These are phyloP conservation scores for Saitozyma podzolica DNA, from an alignment of 768 basidiomycete genomes.

Conservation along the genomic window DNA sequence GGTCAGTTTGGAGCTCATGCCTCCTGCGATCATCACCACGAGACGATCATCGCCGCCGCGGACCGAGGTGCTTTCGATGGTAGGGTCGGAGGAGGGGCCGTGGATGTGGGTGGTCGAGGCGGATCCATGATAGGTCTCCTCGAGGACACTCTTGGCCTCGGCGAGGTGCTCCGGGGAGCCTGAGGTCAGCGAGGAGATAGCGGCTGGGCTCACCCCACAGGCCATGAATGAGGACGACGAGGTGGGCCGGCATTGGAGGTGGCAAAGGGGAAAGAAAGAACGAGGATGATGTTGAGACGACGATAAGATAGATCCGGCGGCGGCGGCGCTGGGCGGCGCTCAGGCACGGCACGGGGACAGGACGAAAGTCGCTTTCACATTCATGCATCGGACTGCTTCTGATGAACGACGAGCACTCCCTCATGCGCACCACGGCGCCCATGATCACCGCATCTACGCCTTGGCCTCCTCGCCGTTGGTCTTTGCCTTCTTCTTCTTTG, in stretches of 20 bases:
- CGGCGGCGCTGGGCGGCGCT: too few relatives aligned
- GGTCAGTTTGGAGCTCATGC: slow-evolving; percentile 36
- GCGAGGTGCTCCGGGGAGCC: slow-evolving; percentile 14
- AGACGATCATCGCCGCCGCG: slow-evolving; percentile 16
- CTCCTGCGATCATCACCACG: slow-evolving; percentile 35
- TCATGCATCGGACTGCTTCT: too few relatives aligned
- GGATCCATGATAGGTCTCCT: not conserved
- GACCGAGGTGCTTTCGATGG: not conserved
- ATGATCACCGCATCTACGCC: slow-evolving; percentile 2
- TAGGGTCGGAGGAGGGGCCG: slow-evolving; percentile 2
- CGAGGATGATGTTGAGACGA: too few relatives aligned
- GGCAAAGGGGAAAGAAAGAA: not conserved
- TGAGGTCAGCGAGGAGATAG: too few relatives aligned
- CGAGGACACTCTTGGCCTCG: slow-evolving; percentile 15
- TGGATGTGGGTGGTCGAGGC: not conserved
- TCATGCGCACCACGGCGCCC: too few relatives aligned
- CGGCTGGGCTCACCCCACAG: slow-evolving; percentile 27
- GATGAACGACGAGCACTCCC: too few relatives aligned
- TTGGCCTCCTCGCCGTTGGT: slow-evolving; percentile 16
- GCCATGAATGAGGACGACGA: slow-evolving; percentile 43
- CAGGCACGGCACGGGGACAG: too few relatives aligned
- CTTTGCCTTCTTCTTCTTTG: slow-evolving; percentile 68
- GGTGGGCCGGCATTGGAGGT: slow-evolving; percentile 18
- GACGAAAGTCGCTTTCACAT: too few relatives aligned
- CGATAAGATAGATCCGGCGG: too few relatives aligned